A percentile compares a stretch with the other conserved stretches of the same genome.
These are phyloP conservation scores for Saussurea involucrata DNA, from an alignment of 129 eudicot species.

Conservation along the genomic window DNA sequence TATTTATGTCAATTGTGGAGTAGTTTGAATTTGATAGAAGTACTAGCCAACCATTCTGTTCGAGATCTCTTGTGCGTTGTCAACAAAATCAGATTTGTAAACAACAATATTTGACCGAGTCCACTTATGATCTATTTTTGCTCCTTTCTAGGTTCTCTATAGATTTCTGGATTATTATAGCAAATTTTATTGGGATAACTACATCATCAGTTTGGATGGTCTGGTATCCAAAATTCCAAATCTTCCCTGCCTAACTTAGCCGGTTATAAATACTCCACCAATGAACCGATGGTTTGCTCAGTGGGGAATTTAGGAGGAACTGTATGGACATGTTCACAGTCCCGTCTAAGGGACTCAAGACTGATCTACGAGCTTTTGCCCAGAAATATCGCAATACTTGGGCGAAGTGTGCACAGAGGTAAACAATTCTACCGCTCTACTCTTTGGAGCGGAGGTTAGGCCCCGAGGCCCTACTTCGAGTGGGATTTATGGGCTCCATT, in stretches of 20 bases:
- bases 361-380: constrained; percentile 44
- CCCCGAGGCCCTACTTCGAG: too few species aligned
- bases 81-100: too few species aligned
- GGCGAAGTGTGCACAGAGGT: constrained; percentile 93
- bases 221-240: constrained; percentile 68
- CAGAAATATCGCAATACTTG: constrained; percentile 83
- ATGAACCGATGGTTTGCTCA: constrained; percentile 38
- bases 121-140: neutral
- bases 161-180: constrained; percentile 83
- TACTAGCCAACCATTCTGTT: too few species aligned
- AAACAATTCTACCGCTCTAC: neutral
- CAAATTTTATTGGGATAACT: constrained; percentile 88
- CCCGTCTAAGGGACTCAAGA: constrained; percentile 47
- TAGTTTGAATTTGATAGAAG: too few species aligned
- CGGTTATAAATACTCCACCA: constrained; percentile 43
- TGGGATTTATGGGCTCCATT: too few species aligned
- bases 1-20: too few species aligned
- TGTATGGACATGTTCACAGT: constrained; percentile 70
- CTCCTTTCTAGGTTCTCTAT: constrained; percentile 60
- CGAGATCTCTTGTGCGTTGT: too few species aligned
- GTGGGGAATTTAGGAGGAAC: constrained; percentile 55
- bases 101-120: neutral
- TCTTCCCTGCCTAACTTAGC: constrained; percentile 59
- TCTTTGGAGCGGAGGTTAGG: too few species aligned
- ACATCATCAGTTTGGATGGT: constrained; percentile 79